These are phyloP conservation scores for Coemansia sp. DNA, from an alignment of 192 early-diverging fungal genomes.

Conservation along the genomic window DNA sequence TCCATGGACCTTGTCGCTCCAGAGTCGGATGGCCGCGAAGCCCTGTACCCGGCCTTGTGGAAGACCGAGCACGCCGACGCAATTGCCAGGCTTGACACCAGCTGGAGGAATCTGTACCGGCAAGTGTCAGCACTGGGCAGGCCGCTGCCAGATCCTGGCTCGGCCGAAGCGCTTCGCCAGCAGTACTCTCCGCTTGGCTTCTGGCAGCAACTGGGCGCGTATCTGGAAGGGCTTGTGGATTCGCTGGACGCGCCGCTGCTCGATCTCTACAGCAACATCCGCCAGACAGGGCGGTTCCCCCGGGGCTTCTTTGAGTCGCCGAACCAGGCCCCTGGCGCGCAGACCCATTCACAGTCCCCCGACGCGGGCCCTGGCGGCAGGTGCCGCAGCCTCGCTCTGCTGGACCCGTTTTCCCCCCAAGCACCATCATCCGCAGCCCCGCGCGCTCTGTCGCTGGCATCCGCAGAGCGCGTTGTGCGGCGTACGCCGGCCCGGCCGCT, in stretches of 20 bases:
- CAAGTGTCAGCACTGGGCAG: constrained; percentile 4
- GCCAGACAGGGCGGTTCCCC: constrained; percentile 22
- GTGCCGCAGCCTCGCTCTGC: background rate
- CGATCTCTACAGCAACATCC: constrained; percentile 24
- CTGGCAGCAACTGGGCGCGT: constrained; percentile 7
- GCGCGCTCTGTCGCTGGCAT: background rate
- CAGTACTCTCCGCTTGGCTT: constrained; percentile 20
- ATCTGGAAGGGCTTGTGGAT: constrained; percentile 16
- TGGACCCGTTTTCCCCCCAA: constrained; percentile 23
- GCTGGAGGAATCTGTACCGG: constrained; percentile 11
- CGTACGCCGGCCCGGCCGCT: background rate
- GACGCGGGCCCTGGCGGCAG: too few species aligned
- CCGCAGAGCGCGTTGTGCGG: constrained; percentile 3
- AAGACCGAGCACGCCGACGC: background rate
- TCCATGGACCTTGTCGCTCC: constrained; percentile 22
- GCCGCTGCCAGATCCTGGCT: background rate
- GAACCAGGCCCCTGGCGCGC: constrained; percentile 1
- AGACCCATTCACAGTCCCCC: too few species aligned
- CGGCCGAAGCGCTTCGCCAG: constrained; percentile 1
- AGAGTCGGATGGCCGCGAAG: background rate
- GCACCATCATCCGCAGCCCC: background rate
- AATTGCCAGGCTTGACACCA: constrained; percentile 11
- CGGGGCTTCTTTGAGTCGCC: constrained; percentile 30
- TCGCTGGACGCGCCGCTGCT: constrained; percentile 23
- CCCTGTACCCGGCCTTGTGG: constrained; percentile 23